These are phyloP conservation scores for Vicia villosa DNA, from an alignment of 306 rosid genomes.

Conservation along the genomic window DNA sequence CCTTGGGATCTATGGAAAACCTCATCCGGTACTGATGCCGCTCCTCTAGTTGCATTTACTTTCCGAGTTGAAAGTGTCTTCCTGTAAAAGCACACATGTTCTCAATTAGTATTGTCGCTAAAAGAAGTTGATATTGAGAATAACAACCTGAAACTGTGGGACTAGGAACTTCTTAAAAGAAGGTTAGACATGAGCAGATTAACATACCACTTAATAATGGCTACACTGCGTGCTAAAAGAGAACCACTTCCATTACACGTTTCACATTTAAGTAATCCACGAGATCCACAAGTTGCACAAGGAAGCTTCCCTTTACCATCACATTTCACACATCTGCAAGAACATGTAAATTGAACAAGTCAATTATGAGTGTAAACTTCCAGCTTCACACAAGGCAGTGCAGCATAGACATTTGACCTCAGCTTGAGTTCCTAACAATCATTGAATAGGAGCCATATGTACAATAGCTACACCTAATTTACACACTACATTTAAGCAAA, in stretches of 20 bases:
- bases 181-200: constrained; percentile 1
- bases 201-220: constrained; percentile 80
- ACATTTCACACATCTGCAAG: constrained; percentile 87
- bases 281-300: constrained; percentile 83
- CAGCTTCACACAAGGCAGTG: constrained; percentile 23
- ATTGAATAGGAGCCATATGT: neutral
- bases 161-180: neutral
- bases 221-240: constrained; percentile 61
- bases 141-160: neutral
- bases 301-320: constrained; percentile 81
- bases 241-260: constrained; percentile 77
- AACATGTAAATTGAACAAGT: constrained; percentile 26
- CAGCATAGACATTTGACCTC: constrained; percentile 22
- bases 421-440: neutral
- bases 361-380: constrained; percentile 23
- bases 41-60: constrained; percentile 87
- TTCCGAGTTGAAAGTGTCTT: constrained; percentile 80
- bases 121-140: constrained; percentile 17
- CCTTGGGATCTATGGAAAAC: constrained; percentile 93
- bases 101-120: too few relatives aligned
- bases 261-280: constrained; percentile 71
- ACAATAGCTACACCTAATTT: neutral
- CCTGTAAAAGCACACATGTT: too few relatives aligned
- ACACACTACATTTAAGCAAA: neutral
- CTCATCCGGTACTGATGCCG: constrained; percentile 93